Evolutionary conservation across 768 basidiomycete genomes (phyloP), one percentile per base, ranked within the genome.

Genomic region (Boletus pseudopeckii): DNA sequence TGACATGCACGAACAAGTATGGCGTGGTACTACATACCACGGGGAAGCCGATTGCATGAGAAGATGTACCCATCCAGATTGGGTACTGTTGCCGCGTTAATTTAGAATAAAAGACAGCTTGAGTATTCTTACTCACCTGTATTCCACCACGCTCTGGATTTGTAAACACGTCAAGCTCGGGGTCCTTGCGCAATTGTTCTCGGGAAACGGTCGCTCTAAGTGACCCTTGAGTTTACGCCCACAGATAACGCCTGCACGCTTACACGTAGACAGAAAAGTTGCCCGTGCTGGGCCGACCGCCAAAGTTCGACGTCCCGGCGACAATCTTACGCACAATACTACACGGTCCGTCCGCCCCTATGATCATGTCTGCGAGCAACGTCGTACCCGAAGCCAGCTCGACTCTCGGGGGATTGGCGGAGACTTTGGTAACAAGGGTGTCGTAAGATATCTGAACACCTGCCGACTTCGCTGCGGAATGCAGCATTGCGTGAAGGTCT

Each of bases 311-410:
- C 22, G 65, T 59, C 26, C 66, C 61, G 5, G 65, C 68, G 30
- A 74, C 57, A 6, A 77, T 59, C 11, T 69, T 52, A 14, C 63
- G 61, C 18, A 74, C 68, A n/a, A 77, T 24, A 20, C 80, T 80
- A 34, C 70, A 61, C 40, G 73, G 69, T 7, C 84, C 83, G 66
- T 85, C 84, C 14, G 83, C 84, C 22, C 80, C 83, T 14, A 84
- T 73, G 33, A 84, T 67, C 38, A 84, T 53, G 64, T 85, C 82
- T 9, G 77, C 77, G 28, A 58, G 53, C 10, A 83, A 45, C 5
- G 63, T 65, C 52, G 75, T 73, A n/a, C 80, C 81, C 34, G 64
- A 71, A 15, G 72, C 73, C 8, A 75, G 56, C 1, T 66, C 66
- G 2, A 78, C 70, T 33, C 65, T 62, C 3, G 62, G 58, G 14